Conservation (phyloP, 108 stramenopile genomes). For the Cyclostephanos tholiformis region DNA sequence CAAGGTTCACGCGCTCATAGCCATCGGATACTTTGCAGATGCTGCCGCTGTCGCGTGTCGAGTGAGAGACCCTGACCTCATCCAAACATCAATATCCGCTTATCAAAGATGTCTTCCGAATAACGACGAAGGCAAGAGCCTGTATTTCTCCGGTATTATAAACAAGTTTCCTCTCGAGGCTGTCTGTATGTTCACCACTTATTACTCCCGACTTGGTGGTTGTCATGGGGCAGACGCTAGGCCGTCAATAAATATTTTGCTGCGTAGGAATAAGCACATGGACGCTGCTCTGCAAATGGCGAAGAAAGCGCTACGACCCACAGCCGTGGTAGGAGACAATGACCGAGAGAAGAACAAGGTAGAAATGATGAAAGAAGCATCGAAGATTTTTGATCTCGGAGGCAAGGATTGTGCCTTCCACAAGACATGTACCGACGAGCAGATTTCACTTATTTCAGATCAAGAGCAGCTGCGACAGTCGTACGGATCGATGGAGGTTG, state of each 20-base stretch:
- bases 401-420: slow-evolving; percentile 76
- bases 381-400: slow-evolving; percentile 70
- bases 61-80: slow-evolving; percentile 75
- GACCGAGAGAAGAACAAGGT: slow-evolving; percentile 20
- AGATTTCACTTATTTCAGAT: slow-evolving; percentile 70
- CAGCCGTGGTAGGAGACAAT: slow-evolving; percentile 41
- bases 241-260: slow-evolving; percentile 57
- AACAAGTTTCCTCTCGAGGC: slow-evolving; percentile 78
- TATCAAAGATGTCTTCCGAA: slow-evolving; percentile 58
- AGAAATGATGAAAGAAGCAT: slow-evolving; percentile 61
- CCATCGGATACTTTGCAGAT: slow-evolving; percentile 74
- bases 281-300: slow-evolving; percentile 68
- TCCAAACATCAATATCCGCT: slow-evolving; percentile 65
- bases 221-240: slow-evolving; percentile 49
- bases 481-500: slow-evolving; percentile 67
- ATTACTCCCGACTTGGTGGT: slow-evolving; percentile 31
- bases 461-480: slow-evolving; percentile 71
- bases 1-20: slow-evolving; percentile 80
- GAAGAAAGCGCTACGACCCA: slow-evolving; percentile 48
- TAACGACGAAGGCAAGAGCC: slow-evolving; percentile 34
- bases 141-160: slow-evolving; percentile 61
- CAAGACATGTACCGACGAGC: slow-evolving; percentile 80
- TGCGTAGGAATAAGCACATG: slow-evolving; percentile 58
- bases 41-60: slow-evolving; percentile 76
- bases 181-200: slow-evolving; percentile 63